A percentile compares a stretch with the other conserved stretches of the same genome.
These are phyloP conservation scores for Ploettnerulaceae sp. DNA, from an alignment of 2,329 filamentous ascomycete genomes.

Conservation along the genomic window DNA sequence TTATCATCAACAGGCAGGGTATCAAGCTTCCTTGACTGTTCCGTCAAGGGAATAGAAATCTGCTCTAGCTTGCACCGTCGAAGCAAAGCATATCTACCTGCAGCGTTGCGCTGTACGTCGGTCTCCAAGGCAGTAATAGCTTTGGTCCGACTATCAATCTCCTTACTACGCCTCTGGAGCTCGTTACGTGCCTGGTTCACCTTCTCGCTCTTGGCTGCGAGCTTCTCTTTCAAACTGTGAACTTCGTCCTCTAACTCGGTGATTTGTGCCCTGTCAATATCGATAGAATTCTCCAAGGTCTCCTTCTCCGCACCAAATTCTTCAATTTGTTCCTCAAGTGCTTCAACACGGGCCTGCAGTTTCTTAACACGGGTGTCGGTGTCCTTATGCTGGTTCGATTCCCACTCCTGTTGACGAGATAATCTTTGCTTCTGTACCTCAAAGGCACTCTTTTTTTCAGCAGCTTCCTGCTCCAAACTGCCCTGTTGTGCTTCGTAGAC, in stretches of 20 bases:
- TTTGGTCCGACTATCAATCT: constrained; percentile 71
- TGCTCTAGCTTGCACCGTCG: constrained; percentile 91
- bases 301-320: constrained; percentile 68
- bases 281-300: constrained; percentile 67
- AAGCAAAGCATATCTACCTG: constrained; percentile 77
- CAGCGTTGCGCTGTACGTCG: constrained; percentile 78
- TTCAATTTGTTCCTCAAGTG: constrained; percentile 64
- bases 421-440: constrained; percentile 77
- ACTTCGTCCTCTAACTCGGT: constrained; percentile 70
- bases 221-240: constrained; percentile 61
- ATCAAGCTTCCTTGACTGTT: constrained; percentile 68
- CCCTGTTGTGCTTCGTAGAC: constrained; percentile 93
- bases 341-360: constrained; percentile 61
- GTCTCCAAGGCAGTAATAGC: constrained; percentile 76
- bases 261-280: constrained; percentile 69
- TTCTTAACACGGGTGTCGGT: constrained; percentile 64
- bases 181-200: constrained; percentile 75
- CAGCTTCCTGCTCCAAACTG: constrained; percentile 82
- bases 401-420: constrained; percentile 55
- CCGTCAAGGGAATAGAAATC: constrained; percentile 73
- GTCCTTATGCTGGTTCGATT: constrained; percentile 47
- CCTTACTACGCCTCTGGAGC: constrained; percentile 77
- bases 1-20: constrained; percentile 83
- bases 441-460: constrained; percentile 81
- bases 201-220: constrained; percentile 65